Conservation (phyloP, 768 basidiomycete species). For the Collybiopsis confluens region DNA sequence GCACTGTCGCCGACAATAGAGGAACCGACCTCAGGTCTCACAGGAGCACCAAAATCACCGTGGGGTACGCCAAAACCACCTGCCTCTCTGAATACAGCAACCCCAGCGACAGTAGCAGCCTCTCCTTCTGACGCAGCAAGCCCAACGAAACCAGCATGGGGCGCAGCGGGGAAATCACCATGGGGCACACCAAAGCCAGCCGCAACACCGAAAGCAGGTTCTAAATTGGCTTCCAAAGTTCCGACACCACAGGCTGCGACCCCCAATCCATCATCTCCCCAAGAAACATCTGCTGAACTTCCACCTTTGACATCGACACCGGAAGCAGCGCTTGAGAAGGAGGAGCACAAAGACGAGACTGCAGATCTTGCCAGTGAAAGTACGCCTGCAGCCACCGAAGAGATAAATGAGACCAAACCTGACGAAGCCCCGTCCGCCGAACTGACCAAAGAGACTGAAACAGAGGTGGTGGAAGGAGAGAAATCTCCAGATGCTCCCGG, state of each 20-base stretch:
- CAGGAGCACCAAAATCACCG: not conserved
- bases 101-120: not conserved
- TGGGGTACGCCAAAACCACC: not conserved
- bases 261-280: not conserved
- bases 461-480: not conserved
- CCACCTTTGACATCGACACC: not conserved
- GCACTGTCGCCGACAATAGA: too few species aligned
- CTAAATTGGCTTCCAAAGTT: not conserved
- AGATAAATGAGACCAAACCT: constrained; percentile 1
- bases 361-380: not conserved
- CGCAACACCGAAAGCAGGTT: not conserved
- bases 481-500: not conserved
- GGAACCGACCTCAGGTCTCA: too few species aligned
- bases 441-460: not conserved
- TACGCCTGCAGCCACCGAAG: not conserved
- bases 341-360: not conserved
- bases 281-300: not conserved
- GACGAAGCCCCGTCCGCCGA: not conserved
- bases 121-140: not conserved
- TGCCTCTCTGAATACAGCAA: not conserved
- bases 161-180: not conserved
- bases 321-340: constrained; percentile 4
- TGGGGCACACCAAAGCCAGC: constrained; percentile 5
- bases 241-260: not conserved
- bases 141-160: not conserved